Conservation (phyloP, 345 rosid species). For the Cochlearia excelsa region DNA sequence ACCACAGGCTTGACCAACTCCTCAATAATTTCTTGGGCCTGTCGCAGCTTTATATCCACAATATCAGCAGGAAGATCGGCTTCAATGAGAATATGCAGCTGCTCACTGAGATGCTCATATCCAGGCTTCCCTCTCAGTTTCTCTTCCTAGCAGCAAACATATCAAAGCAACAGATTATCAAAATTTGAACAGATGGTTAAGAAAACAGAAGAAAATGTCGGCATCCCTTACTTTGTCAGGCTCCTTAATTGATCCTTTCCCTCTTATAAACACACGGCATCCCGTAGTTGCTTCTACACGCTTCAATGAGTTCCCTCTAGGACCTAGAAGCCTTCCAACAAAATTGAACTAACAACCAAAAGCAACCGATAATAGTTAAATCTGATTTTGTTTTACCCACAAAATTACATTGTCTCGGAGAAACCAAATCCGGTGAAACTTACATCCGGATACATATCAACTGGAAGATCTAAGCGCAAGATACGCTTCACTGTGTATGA, state of each 20-base stretch:
- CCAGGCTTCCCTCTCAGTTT: conserved; percentile 68
- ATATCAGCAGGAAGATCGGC: conserved; percentile 65
- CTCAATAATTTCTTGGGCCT: conserved; percentile 77
- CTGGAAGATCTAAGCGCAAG: conserved; percentile 98
- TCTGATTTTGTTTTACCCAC: not conserved
- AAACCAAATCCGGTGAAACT: conserved; percentile 18
- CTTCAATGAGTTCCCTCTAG: conserved; percentile 96
- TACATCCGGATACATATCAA: conserved; percentile 52
- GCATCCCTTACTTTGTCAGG: conserved; percentile 73
- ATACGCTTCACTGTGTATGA: conserved; percentile 91
- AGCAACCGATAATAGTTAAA: not conserved
- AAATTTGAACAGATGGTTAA: not conserved
- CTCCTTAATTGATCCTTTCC: conserved; percentile 97
- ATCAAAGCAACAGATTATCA: conserved; percentile 25
- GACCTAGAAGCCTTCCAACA: conserved; percentile 96
- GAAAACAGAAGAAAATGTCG: conserved; percentile 1
- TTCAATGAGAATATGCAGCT: conserved; percentile 68
- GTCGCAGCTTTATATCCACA: conserved; percentile 59
- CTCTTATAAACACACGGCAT: conserved; percentile 95
- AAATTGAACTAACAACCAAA: conserved; percentile 68
- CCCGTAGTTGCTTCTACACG: conserved; percentile 99
- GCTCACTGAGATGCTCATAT: conserved; percentile 72
- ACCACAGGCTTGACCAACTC: conserved; percentile 97
- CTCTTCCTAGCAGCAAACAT: conserved; percentile 52
- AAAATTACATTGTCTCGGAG: conserved; percentile 1